Evolutionary conservation across 2,329 filamentous ascomycete genomes (phyloP).

Genomic region (Thelonectria olida): DNA sequence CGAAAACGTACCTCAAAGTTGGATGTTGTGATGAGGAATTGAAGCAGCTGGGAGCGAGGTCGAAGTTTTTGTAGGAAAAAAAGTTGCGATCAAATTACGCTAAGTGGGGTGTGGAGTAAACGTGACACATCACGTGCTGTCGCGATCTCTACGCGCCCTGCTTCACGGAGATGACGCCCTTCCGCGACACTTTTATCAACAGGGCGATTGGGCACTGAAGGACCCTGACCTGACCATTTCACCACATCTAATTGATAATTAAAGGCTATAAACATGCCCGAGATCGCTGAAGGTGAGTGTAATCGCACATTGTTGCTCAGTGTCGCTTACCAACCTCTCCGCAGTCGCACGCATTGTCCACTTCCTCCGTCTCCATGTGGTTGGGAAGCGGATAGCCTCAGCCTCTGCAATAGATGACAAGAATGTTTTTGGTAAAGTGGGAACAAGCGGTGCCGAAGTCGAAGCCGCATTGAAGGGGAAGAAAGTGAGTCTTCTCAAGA

Average conservation of each 20-base stretch:
- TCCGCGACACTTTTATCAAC: conserved; percentile 3
- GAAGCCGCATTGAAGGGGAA: conserved; percentile 78
- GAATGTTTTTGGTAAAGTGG: conserved; percentile 91
- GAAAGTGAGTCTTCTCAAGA: conserved; percentile 52
- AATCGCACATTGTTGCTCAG: conserved; percentile 2
- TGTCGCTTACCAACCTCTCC: neutral
- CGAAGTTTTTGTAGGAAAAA: conserved; percentile 40
- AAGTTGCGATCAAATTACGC: conserved; percentile 39
- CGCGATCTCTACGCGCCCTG: conserved; percentile 20
- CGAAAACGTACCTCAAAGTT: conserved; percentile 39
- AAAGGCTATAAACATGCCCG: conserved; percentile 59
- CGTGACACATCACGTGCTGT: conserved; percentile 36
- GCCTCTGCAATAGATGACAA: conserved; percentile 80
- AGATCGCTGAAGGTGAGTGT: conserved; percentile 67
- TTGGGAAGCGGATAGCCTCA: conserved; percentile 79
- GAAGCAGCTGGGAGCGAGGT: conserved; percentile 20
- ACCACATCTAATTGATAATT: neutral
- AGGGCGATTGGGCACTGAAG: neutral
- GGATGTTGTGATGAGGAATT: conserved; percentile 30
- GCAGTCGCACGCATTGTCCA: conserved; percentile 85
- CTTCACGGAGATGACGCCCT: neutral
- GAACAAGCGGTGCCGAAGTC: conserved; percentile 80
- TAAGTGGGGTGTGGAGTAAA: conserved; percentile 31
- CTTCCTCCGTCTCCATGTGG: conserved; percentile 83
- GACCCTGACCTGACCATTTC: neutral